phyloP scores from a whole-genome alignment of 208 protist genomes.

The Leishmania arabica region DNA sequence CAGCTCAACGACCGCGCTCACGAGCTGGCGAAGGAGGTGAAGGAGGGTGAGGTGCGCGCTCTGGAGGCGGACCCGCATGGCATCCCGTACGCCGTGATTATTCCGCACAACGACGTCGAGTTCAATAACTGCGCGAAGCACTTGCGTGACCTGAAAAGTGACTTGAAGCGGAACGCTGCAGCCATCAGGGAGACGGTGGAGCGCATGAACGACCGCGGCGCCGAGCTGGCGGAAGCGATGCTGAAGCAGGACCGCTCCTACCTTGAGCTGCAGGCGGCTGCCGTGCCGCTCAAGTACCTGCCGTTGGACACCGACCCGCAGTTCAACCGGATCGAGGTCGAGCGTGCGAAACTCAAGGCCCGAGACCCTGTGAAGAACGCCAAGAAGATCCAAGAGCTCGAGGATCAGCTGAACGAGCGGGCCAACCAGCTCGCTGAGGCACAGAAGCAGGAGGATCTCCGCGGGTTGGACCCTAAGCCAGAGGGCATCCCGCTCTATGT shows the following conservation, averaged over 20 bases:
- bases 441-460: slow-evolving; percentile 71
- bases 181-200: slow-evolving; percentile 41
- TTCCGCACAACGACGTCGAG: slow-evolving; percentile 60
- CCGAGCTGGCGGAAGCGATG: slow-evolving; percentile 47
- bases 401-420: slow-evolving; percentile 67
- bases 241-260: slow-evolving; percentile 63
- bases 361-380: slow-evolving; percentile 53
- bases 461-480: slow-evolving; percentile 54
- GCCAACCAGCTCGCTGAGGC: slow-evolving; percentile 63
- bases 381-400: slow-evolving; percentile 61
- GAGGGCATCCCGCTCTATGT: slow-evolving; percentile 59
- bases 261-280: slow-evolving; percentile 54
- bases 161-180: slow-evolving; percentile 48
- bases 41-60: slow-evolving; percentile 50
- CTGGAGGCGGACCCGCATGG: slow-evolving; percentile 53
- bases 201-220: slow-evolving; percentile 59
- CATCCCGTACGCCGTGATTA: slow-evolving; percentile 56
- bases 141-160: slow-evolving; percentile 57
- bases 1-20: slow-evolving; percentile 71
- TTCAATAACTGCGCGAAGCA: slow-evolving; percentile 56
- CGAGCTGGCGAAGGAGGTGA: slow-evolving; percentile 71
- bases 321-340: slow-evolving; percentile 70
- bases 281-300: slow-evolving; percentile 57
- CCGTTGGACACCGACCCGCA: slow-evolving; percentile 59
- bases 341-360: slow-evolving; percentile 70